Evolutionary conservation across 192 early-diverging fungal genomes (phyloP), one percentile per base, ranked within the genome.

Genomic region (Coemansia sp.): DNA sequence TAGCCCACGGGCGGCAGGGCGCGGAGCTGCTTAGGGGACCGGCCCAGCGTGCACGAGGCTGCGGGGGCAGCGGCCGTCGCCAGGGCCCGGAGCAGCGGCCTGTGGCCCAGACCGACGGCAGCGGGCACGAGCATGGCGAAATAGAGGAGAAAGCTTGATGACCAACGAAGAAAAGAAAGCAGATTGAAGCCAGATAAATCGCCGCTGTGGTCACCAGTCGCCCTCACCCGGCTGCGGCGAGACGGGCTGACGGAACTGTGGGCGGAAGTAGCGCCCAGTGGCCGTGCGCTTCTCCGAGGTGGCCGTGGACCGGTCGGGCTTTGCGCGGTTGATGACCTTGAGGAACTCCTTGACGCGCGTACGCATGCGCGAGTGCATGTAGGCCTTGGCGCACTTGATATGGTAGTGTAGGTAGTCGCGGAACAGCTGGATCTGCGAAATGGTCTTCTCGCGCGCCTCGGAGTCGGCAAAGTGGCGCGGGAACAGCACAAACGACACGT

Each of bases 381-480:
- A 99, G 0, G 96, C 91, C 78, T 99, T 99, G 37, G 92, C 91
- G 44, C 91, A 93, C 77, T 99, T 99, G 76, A 99, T 96, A 57
- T 99, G 96, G 74, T 96, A 99, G 65, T 99, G 96, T 49, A 99
- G 77, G 70, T 96, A 99, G 75, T 99, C 93, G 31, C 94, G 81
- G 85, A 96, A 97, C 46, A 97, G 80, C 71, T 93, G 94, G 58
- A 97, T 93, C 54, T 88, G 83, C 26, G 94, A 97, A 35, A 97
- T 97, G 5, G 89, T 90, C 44, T 87, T 87, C 57, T 92, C 88
- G 50, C 86, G 85, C 17, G 84, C 80, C 37, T 83, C 83, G 10
- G 70, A 64, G 26, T 73, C 51, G 7, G 74, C 62, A 67, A 89
- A 96, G 61, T 99, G 90, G 13, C 89, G 82, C 30, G 96, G 94